Conservation (phyloP, 2,329 filamentous ascomycete genomes). For the Westerdykella sp. region DNA sequence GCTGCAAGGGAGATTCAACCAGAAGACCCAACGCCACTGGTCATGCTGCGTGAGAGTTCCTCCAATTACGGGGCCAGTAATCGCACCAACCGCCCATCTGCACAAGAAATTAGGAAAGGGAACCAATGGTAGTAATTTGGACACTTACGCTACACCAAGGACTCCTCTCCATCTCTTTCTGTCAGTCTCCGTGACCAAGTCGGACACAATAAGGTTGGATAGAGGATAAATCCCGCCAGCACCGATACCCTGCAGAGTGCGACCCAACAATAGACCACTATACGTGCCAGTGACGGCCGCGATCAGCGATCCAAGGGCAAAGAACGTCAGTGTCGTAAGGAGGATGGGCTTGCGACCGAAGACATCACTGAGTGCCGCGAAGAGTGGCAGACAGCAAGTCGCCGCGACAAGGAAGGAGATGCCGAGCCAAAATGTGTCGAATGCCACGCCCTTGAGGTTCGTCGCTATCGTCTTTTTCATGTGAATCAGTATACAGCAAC, state of each 20-base stretch:
- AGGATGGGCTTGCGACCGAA: slow-evolving; percentile 46
- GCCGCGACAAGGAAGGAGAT: slow-evolving; percentile 44
- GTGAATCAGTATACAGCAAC: slow-evolving; percentile 2
- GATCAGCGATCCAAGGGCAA: slow-evolving; percentile 42
- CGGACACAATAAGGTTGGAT: slow-evolving; percentile 40
- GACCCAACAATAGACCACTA: slow-evolving; percentile 38
- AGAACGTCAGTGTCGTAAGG: slow-evolving; percentile 39
- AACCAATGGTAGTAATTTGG: not conserved
- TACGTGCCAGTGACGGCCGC: slow-evolving; percentile 36
- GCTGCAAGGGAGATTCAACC: slow-evolving; percentile 36
- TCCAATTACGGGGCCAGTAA: slow-evolving; percentile 32
- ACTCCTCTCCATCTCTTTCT: slow-evolving; percentile 16
- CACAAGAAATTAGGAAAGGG: not conserved
- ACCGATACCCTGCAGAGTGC: slow-evolving; percentile 43
- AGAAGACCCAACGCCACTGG: slow-evolving; percentile 36
- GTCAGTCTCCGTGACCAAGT: slow-evolving; percentile 32
- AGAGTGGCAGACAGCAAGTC: slow-evolving; percentile 41
- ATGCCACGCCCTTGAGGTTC: slow-evolving; percentile 31
- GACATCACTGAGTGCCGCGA: slow-evolving; percentile 41
- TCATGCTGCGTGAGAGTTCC: slow-evolving; percentile 17
- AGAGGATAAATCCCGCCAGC: slow-evolving; percentile 42
- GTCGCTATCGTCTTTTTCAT: slow-evolving; percentile 27
- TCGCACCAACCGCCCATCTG: slow-evolving; percentile 29
- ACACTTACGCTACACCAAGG: slow-evolving; percentile 16
- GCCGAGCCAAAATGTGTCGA: slow-evolving; percentile 46